Percentiles rank a stretch among this genome's conserved stretches.
phyloP scores from a whole-genome alignment of 352 stramenopile species.

The Pythium brassicae region DNA sequence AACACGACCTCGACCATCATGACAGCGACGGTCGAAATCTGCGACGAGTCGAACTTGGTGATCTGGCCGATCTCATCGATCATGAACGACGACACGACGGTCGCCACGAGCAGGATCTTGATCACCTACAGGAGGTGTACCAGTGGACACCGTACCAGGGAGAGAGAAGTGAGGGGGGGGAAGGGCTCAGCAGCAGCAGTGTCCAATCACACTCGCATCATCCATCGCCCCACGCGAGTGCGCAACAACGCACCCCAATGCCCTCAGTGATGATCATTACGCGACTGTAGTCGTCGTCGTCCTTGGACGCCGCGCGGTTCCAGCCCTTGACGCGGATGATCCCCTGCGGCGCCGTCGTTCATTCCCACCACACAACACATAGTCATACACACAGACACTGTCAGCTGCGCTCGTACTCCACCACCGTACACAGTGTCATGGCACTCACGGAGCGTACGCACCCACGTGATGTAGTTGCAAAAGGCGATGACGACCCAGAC shows the following conservation, averaged over 20 bases:
- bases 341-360: constrained; percentile 22
- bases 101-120: constrained; percentile 74
- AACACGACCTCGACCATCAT: constrained; percentile 78
- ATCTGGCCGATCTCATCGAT: constrained; percentile 76
- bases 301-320: constrained; percentile 57
- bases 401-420: not conserved
- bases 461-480: constrained; percentile 82
- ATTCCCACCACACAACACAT: too few species aligned
- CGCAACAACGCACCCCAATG: constrained; percentile 43
- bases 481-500: constrained; percentile 79
- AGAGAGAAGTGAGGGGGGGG: not conserved
- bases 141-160: too few species aligned
- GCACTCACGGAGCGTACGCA: constrained; percentile 12
- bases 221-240: not conserved
- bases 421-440: not conserved
- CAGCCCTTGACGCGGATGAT: constrained; percentile 83
- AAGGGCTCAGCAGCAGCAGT: not conserved
- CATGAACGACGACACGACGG: constrained; percentile 83
- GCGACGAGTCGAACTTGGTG: constrained; percentile 74
- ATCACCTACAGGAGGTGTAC: constrained; percentile 42
- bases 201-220: not conserved
- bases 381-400: not conserved
- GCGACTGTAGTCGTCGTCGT: constrained; percentile 81
- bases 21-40: constrained; percentile 76
- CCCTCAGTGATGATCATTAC: constrained; percentile 86